Conservation (phyloP, 345 rosid genomes). For the Sonneratia caseolaris region DNA sequence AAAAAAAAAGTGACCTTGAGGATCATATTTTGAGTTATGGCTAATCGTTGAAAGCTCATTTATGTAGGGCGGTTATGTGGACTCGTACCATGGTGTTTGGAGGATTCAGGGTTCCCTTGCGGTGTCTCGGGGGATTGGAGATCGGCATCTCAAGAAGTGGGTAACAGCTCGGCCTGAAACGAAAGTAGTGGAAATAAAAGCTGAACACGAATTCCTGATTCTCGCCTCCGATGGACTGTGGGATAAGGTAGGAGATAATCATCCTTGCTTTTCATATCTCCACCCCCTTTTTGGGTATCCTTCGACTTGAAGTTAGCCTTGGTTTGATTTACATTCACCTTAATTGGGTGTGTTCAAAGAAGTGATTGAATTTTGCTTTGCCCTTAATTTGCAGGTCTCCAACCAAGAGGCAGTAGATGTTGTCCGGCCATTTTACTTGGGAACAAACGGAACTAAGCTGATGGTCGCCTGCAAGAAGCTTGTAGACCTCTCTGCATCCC, state of each 20-base stretch:
- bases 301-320: no score
- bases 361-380: not conserved
- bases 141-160: constrained; percentile 65
- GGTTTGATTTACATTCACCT: not conserved
- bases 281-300: no score
- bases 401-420: constrained; percentile 89
- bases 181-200: constrained; percentile 30
- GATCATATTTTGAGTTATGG: not conserved
- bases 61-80: constrained; percentile 76
- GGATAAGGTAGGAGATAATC: constrained; percentile 54
- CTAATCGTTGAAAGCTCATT: constrained; percentile 7
- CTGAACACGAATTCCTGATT: constrained; percentile 66
- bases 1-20: not conserved
- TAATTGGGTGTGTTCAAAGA: not conserved
- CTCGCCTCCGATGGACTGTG: constrained; percentile 97
- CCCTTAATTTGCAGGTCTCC: constrained; percentile 37
- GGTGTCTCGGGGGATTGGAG: constrained; percentile 83
- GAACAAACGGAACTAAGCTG: constrained; percentile 28
- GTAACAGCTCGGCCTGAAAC: constrained; percentile 89
- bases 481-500: constrained; percentile 49
- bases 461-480: constrained; percentile 68
- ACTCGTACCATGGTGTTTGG: constrained; percentile 65
- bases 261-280: not conserved
- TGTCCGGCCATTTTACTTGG: constrained; percentile 41
- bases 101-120: constrained; percentile 84